These are phyloP conservation scores for Alopecurus myosuroides DNA, from an alignment of 176 grass and related monocot species.

Conservation along the genomic window DNA sequence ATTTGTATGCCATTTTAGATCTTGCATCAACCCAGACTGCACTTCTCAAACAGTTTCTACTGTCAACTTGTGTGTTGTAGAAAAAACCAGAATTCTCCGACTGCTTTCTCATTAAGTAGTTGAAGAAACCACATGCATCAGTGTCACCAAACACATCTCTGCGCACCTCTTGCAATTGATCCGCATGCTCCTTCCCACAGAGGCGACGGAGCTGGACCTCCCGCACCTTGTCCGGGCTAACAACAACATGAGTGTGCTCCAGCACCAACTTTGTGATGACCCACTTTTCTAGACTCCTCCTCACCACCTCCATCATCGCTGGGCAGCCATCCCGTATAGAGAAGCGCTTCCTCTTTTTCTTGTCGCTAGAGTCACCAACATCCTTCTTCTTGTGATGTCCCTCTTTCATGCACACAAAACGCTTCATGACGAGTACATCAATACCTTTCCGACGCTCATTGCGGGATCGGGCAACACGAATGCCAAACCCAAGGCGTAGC, in stretches of 20 bases:
- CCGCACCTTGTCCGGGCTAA: constrained; percentile 61
- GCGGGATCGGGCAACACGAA: constrained; percentile 83
- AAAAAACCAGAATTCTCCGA: constrained; percentile 71
- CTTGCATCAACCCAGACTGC: constrained; percentile 89
- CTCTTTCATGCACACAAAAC: constrained; percentile 97
- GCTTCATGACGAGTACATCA: constrained; percentile 87
- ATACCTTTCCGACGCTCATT: constrained; percentile 73
- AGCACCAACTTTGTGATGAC: constrained; percentile 69
- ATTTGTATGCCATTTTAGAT: constrained; percentile 73
- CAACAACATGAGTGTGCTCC: constrained; percentile 85
- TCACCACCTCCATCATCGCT: constrained; percentile 93
- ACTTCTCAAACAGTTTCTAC: constrained; percentile 73
- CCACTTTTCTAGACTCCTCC: constrained; percentile 60
- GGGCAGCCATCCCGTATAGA: constrained; percentile 94
- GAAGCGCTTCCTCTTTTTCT: constrained; percentile 80
- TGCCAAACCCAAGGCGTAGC: constrained; percentile 64
- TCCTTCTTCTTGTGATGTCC: constrained; percentile 99
- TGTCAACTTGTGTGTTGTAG: constrained; percentile 69
- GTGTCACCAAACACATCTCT: constrained; percentile 72
- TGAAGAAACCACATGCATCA: constrained; percentile 51
- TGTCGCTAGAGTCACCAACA: constrained; percentile 30
- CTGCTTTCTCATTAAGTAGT: constrained; percentile 76
- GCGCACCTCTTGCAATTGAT: constrained; percentile 56
- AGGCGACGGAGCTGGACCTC: constrained; percentile 61
- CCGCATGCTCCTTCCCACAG: constrained; percentile 71